Base-by-base conservation (phyloP, 2,329 filamentous ascomycete species). In the Cercospora berteroae region DNA sequence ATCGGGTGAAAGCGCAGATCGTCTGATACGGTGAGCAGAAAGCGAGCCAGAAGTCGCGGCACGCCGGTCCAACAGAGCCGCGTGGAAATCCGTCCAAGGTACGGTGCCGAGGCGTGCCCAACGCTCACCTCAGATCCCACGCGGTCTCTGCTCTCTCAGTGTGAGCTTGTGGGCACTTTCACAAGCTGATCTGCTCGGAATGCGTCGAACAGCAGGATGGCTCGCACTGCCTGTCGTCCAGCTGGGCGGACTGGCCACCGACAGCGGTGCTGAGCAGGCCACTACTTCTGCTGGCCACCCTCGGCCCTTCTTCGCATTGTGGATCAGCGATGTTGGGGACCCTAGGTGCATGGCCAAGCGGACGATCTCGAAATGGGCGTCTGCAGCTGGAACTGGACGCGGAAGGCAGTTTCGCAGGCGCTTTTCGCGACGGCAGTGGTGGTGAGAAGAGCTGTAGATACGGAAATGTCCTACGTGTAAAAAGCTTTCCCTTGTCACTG, bases 271-370 rank as follows among this genome's bases (percentile, higher is more conserved):
- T 58, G 55, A 12, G 20, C n/a, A 4, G 52, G 59, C 59, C 59
- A 61, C 39, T 16, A 61, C 59, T 61, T 61, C 59, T 61, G 59
- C 42, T 9, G 16, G 27, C 12, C 20, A 61, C 23, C 16, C 18
- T 42, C 50, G 61, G 48, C 33, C 50, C 48, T 64, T 33, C 36
- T 44, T 56, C 48, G 48, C 36, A 44, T 25, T 7, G 20, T 52
- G 48, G 48, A 56, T 31, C 36, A 44, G 52, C 63, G 36, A 58
- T 58, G 52, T 64, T 64, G 55, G 52, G 56, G 56, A 58, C 13
- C 5, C 29, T 36, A 59, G 52, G 39, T 58, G 36, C 52, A 55
- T 23, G 20, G 48, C 48, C 48, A 55, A 55, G 48, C 48, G 48
- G 48, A 25, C 48, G 48, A 55, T 55, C 48, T 27, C 48, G 48